phyloP scores from a whole-genome alignment of 176 grass and related monocot species.

The Carex cristatella region DNA sequence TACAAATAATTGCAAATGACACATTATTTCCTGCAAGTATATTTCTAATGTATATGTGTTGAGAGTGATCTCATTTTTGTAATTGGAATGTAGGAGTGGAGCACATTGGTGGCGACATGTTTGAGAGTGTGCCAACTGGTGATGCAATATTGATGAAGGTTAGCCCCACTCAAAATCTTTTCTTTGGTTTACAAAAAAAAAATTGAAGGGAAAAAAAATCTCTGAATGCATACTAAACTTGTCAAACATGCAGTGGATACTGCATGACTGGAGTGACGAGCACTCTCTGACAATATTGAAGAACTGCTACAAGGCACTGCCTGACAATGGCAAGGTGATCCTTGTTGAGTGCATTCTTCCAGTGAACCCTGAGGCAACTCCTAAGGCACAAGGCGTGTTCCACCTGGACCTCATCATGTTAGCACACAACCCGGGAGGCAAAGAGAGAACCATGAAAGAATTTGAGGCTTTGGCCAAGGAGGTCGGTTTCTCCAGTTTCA shows the following conservation, averaged over 20 bases:
- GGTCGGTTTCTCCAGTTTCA: constrained; percentile 50
- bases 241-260: constrained; percentile 48
- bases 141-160: constrained; percentile 96
- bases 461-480: constrained; percentile 51
- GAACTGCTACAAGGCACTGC: constrained; percentile 90
- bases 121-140: constrained; percentile 43
- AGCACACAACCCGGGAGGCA: constrained; percentile 89
- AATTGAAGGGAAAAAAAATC: neutral
- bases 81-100: constrained; percentile 30
- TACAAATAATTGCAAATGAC: neutral
- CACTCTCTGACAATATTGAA: constrained; percentile 66
- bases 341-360: constrained; percentile 72
- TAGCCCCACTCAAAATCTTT: neutral
- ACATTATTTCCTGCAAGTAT: neutral
- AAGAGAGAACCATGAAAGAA: constrained; percentile 73
- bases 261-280: constrained; percentile 91
- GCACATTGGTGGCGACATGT: constrained; percentile 90
- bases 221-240: neutral
- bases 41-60: neutral
- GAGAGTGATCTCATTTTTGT: neutral
- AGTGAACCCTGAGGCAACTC: constrained; percentile 39
- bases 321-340: constrained; percentile 66
- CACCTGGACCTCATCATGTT: constrained; percentile 88
- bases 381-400: constrained; percentile 64
- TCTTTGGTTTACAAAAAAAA: neutral